These are phyloP conservation scores for Brettanomyces sp. DNA, from an alignment of 805 yeast species.

Conservation along the genomic window DNA sequence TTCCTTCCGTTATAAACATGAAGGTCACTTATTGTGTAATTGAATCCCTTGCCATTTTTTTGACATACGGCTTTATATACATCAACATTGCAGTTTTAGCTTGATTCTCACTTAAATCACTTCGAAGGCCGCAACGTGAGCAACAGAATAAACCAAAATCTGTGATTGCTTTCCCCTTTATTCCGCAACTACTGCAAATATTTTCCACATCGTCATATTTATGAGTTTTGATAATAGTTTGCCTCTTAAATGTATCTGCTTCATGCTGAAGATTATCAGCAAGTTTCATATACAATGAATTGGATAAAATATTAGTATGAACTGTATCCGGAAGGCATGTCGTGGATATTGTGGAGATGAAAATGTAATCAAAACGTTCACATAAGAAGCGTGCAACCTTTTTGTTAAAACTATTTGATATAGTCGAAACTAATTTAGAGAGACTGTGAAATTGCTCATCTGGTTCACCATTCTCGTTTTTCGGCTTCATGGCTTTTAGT, in stretches of 20 bases:
- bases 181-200: background rate
- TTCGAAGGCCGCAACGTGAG: background rate
- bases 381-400: background rate
- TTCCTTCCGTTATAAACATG: no score
- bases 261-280: background rate
- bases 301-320: no score
- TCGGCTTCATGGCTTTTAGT: no score
- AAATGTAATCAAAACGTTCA: background rate
- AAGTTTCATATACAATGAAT: background rate
- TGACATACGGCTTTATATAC: background rate
- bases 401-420: background rate
- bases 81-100: background rate
- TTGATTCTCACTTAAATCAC: background rate
- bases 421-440: no score
- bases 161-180: background rate
- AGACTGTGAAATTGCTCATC: no score
- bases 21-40: no score
- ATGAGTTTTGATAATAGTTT: background rate
- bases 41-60: background rate
- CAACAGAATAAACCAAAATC: background rate
- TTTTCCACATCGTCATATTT: no score
- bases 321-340: no score
- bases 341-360: background rate
- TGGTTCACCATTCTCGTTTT: no score
- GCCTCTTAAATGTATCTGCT: background rate